Conservation (phyloP, 2,329 filamentous ascomycete species). For the Mollisiaceae sp. region DNA sequence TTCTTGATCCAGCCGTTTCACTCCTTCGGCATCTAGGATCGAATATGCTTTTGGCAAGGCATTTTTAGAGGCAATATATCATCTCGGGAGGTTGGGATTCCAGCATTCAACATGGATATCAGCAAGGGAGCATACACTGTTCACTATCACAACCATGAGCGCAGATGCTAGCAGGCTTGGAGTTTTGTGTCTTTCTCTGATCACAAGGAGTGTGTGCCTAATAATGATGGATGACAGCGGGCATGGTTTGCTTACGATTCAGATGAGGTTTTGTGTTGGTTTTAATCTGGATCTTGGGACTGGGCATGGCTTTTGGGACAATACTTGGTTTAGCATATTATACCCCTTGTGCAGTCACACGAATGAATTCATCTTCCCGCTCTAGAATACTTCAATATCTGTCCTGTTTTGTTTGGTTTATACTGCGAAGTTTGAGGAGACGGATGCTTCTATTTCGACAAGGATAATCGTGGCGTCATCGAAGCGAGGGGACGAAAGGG, state of each 20-base stretch:
- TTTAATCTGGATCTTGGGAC: background rate
- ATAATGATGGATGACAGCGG: too few species aligned
- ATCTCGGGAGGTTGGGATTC: background rate
- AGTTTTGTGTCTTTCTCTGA: background rate
- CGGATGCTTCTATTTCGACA: too few species aligned
- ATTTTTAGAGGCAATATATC: too few species aligned
- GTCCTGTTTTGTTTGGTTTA: background rate
- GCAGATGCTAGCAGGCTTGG: background rate
- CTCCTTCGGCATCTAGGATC: background rate
- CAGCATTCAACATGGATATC: constrained; percentile 4
- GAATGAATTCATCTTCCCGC: background rate
- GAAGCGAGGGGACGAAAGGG: constrained; percentile 2
- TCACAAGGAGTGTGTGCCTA: too few species aligned
- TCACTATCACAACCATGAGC: background rate
- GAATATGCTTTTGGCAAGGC: too few species aligned
- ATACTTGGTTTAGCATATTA: constrained; percentile 2
- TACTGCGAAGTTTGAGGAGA: too few species aligned
- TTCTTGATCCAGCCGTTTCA: constrained; percentile 35
- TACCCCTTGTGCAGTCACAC: constrained; percentile 6
- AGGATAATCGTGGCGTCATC: background rate
- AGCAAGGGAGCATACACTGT: background rate
- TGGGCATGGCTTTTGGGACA: background rate
- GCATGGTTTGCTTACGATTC: too few species aligned
- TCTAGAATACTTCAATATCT: background rate
- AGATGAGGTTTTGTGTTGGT: too few species aligned